Conservation (phyloP, 495 filamentous ascomycete genomes). For the Lasiosphaeria hispida region DNA sequence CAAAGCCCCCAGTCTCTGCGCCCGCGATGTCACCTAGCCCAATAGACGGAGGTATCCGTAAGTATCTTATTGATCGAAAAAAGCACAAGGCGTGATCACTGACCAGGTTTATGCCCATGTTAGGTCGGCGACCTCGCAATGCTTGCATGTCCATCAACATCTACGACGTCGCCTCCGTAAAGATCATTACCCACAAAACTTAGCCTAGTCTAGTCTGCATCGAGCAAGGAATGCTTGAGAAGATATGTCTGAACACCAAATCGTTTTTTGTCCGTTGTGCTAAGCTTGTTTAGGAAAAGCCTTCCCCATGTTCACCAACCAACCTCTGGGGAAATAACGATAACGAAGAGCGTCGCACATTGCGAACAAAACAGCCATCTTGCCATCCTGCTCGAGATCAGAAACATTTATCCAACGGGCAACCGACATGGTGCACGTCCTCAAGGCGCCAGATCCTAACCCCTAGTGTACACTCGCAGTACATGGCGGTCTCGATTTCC, state of each 20-base stretch:
- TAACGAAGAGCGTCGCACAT: too few relatives aligned
- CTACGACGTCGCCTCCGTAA: not conserved
- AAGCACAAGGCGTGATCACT: slow-evolving; percentile 1
- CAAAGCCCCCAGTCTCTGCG: not conserved
- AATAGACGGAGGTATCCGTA: slow-evolving; percentile 7
- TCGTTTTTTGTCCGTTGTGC: not conserved
- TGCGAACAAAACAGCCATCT: not conserved
- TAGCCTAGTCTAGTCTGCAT: not conserved
- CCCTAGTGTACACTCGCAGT: too few relatives aligned
- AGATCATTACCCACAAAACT: not conserved
- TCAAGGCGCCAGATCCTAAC: too few relatives aligned
- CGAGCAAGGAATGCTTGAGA: not conserved
- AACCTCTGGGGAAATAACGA: too few relatives aligned
- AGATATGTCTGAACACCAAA: slow-evolving; percentile 4
- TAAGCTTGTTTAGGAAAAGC: not conserved
- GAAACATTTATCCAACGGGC: too few relatives aligned
- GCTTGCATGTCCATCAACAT: slow-evolving; percentile 7
- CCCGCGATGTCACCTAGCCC: slow-evolving; percentile 6
- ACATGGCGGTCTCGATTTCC: too few relatives aligned
- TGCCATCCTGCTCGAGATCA: too few relatives aligned
- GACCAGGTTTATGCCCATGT: slow-evolving; percentile 2
- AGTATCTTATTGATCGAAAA: slow-evolving; percentile 1
- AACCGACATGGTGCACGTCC: too few relatives aligned
- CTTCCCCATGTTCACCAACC: not conserved
- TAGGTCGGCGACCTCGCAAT: slow-evolving; percentile 11